Conservation (phyloP, 495 filamentous ascomycete species). For the Cladorrhinum samala region DNA sequence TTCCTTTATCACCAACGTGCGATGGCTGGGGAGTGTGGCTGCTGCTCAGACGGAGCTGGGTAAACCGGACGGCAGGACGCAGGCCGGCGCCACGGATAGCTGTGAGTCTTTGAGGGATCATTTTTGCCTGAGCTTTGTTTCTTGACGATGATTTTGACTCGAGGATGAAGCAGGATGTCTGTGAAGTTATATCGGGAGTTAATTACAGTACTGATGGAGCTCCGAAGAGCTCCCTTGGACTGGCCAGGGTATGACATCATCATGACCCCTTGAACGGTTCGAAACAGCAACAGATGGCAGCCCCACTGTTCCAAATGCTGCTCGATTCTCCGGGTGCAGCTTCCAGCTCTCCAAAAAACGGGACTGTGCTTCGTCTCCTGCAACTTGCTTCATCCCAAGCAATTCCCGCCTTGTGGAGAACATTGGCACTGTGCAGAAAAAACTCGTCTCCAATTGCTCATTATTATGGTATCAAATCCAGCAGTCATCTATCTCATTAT, state of each 20-base stretch:
- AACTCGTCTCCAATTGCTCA: too few species aligned
- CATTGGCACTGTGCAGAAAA: too few species aligned
- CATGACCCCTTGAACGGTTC: neutral
- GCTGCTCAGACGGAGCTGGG: neutral
- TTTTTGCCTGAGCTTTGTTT: neutral
- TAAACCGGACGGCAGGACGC: neutral
- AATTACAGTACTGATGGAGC: neutral
- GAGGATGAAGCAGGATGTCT: neutral
- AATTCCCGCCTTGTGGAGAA: too few species aligned
- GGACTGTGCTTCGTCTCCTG: too few species aligned
- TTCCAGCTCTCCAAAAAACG: neutral
- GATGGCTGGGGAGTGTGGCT: constrained; percentile 1
- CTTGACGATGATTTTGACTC: neutral
- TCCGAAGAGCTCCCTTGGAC: neutral
- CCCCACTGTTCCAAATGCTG: neutral
- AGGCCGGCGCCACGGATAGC: neutral
- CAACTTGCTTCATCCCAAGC: too few species aligned
- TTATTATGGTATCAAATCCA: too few species aligned
- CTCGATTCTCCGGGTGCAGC: neutral
- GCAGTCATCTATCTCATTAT: too few species aligned
- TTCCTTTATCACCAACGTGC: constrained; percentile 7
- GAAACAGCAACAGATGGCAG: neutral
- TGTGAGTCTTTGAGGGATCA: neutral
- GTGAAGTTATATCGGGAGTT: neutral
- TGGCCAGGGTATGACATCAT: neutral